Conservation (phyloP, 805 yeast genomes). For the Hanseniaspora meyeri region DNA sequence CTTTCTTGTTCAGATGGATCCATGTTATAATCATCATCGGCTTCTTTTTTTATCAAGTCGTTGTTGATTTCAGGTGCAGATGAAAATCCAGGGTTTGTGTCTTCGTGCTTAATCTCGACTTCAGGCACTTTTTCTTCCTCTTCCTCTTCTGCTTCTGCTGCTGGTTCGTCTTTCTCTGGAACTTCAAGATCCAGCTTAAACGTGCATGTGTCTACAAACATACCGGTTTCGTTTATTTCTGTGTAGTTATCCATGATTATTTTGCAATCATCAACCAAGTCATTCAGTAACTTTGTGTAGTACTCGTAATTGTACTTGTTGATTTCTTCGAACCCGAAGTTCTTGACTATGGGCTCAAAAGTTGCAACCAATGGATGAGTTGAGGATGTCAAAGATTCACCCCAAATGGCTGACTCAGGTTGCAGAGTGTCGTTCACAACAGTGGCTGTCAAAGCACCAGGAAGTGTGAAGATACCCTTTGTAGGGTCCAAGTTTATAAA, state of each 20-base stretch:
- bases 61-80: not conserved
- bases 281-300: constrained; percentile 39
- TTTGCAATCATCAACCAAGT: constrained; percentile 37
- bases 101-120: not conserved
- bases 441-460: constrained; percentile 77
- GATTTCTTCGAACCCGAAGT: constrained; percentile 56
- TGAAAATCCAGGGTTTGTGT: not conserved
- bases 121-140: not conserved
- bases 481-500: constrained; percentile 69
- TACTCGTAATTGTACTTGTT: constrained; percentile 35
- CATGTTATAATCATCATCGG: not conserved
- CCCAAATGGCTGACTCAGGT: constrained; percentile 57
- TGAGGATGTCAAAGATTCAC: constrained; percentile 66
- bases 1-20: not conserved
- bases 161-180: not conserved
- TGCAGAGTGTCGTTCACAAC: constrained; percentile 73
- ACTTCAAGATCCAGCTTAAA: constrained; percentile 11
- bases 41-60: not conserved
- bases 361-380: constrained; percentile 57
- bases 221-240: constrained; percentile 26
- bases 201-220: constrained; percentile 25
- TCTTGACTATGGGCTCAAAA: constrained; percentile 80
- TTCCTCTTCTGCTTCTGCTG: constrained; percentile 18
- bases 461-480: constrained; percentile 58
- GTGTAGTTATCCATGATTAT: constrained; percentile 23